Conservation (phyloP, 2,329 filamentous ascomycete genomes). For the Hypomyces perniciosus region DNA sequence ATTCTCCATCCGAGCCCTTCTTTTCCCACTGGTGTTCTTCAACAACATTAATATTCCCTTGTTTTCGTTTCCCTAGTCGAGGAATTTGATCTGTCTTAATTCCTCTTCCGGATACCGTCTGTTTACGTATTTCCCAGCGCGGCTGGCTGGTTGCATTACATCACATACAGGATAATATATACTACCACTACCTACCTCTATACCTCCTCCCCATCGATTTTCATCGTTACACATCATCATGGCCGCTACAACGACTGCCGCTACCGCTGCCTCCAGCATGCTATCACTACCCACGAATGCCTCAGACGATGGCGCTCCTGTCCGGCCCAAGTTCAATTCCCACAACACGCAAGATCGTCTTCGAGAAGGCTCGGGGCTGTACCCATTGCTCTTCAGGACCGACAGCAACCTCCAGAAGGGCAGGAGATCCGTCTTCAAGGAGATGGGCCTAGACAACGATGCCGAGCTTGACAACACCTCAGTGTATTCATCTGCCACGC, state of each 20-base stretch:
- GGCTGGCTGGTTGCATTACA: no score
- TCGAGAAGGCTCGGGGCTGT: conserved; percentile 39
- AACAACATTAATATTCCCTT: no score
- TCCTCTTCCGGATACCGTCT: no score
- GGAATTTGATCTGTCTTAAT: no score
- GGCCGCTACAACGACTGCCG: neutral
- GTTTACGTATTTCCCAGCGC: no score
- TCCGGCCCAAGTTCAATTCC: conserved; percentile 46
- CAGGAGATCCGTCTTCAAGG: conserved; percentile 47
- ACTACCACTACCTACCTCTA: no score
- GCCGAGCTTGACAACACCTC: conserved; percentile 17
- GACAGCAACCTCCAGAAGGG: conserved; percentile 42
- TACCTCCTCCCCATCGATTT: no score
- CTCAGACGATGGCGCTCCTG: conserved; percentile 13
- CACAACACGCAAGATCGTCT: conserved; percentile 45
- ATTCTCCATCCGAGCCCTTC: no score
- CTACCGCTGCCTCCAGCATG: neutral
- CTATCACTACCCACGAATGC: conserved; percentile 2
- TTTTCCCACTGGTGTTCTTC: no score
- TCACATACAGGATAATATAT: no score
- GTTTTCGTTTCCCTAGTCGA: no score
- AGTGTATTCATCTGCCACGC: conserved; percentile 8
- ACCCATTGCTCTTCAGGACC: conserved; percentile 35
- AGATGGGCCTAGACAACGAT: conserved; percentile 41
- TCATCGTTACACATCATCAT: neutral